Evolutionary conservation across 306 rosid species (phyloP).

Genomic region (Senna tora): DNA sequence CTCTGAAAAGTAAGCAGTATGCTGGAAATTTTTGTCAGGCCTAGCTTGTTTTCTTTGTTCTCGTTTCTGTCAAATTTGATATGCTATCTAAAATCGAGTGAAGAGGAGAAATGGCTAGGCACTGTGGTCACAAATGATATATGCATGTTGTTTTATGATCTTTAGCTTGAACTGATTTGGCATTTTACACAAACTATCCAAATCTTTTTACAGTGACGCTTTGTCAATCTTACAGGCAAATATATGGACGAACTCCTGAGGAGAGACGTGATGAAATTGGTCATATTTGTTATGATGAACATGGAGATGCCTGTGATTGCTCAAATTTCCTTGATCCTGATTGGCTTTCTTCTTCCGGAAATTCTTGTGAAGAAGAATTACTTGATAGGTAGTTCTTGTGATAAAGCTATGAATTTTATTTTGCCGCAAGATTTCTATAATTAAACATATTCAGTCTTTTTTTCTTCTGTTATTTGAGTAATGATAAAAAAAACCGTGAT

Average conservation of each 20-base stretch:
- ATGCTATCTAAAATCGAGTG: neutral
- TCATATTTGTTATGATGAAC: constrained; percentile 66
- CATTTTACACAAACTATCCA: constrained; percentile 29
- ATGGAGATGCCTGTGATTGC: constrained; percentile 70
- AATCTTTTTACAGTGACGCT: constrained; percentile 38
- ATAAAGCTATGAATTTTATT: neutral
- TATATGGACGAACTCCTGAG: constrained; percentile 53
- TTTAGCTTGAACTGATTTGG: constrained; percentile 26
- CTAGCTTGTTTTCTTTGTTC: constrained; percentile 4
- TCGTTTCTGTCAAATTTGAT: constrained; percentile 4
- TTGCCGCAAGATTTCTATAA: neutral
- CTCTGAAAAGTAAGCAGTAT: constrained; percentile 10
- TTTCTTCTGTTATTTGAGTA: neutral
- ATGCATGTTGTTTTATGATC: constrained; percentile 11
- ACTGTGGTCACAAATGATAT: constrained; percentile 1
- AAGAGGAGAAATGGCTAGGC: constrained; percentile 15
- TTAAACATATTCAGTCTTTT: neutral
- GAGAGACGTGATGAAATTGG: constrained; percentile 51
- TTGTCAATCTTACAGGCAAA: constrained; percentile 51
- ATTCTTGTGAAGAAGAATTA: constrained; percentile 87
- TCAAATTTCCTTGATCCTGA: constrained; percentile 73
- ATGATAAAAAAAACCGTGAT: neutral
- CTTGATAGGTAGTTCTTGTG: constrained; percentile 61
- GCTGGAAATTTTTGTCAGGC: constrained; percentile 5
- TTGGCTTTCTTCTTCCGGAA: constrained; percentile 89